phyloP scores from a whole-genome alignment of 1,139 yeast species.

The Saccharomyces hybrid region DNA sequence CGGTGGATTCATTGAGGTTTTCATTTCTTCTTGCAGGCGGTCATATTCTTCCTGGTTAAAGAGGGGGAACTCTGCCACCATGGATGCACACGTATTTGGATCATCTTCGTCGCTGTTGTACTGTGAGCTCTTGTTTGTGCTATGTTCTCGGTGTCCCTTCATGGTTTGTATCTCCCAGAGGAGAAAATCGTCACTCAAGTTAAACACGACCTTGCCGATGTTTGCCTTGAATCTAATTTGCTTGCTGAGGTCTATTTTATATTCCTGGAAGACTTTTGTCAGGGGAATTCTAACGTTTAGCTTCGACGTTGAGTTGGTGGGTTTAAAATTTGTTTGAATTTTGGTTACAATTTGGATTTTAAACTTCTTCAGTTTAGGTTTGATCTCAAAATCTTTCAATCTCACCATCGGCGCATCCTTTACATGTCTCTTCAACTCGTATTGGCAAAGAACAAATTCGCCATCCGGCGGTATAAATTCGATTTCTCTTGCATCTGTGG shows the following conservation, averaged over 20 bases:
- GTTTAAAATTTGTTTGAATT: constrained; percentile 53
- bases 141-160: constrained; percentile 40
- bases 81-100: constrained; percentile 32
- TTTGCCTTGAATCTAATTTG: constrained; percentile 61
- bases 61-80: constrained; percentile 59
- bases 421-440: constrained; percentile 32
- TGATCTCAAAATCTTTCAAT: constrained; percentile 22
- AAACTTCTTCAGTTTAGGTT: constrained; percentile 23
- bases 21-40: constrained; percentile 43
- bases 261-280: constrained; percentile 29
- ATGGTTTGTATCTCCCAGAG: constrained; percentile 55
- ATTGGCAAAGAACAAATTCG: constrained; percentile 53
- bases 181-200: constrained; percentile 53
- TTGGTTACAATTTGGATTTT: constrained; percentile 29
- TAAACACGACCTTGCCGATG: constrained; percentile 58
- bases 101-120: not conserved
- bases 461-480: constrained; percentile 80
- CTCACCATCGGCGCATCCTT: constrained; percentile 37
- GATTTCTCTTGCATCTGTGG: constrained; percentile 42
- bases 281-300: constrained; percentile 57
- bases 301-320: constrained; percentile 52
- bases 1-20: constrained; percentile 37
- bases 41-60: constrained; percentile 46
- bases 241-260: constrained; percentile 40
- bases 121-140: not conserved